Evolutionary conservation across 106 monocot genomes (phyloP), one percentile per base, ranked within the genome.

Genomic region (Chionographis japonica): DNA sequence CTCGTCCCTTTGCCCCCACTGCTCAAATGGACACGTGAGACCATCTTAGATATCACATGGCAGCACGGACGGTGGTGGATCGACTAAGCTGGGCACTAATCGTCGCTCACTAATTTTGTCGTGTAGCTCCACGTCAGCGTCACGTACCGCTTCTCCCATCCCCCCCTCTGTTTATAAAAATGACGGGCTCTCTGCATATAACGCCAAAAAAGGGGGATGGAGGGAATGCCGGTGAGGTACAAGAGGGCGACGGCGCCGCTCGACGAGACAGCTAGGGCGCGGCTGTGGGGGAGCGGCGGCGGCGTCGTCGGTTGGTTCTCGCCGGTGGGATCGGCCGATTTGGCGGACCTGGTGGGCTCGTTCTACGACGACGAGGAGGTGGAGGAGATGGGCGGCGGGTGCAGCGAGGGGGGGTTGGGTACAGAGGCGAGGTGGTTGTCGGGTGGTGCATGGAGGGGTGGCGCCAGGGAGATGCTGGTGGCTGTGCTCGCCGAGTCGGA

Each of bases 171-270:
- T 46, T 2, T 46, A 46, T 46, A 46, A 46, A 46, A 46, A 0
- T 10, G 9, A 46, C 46, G 8, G 8, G 9, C 5, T 6, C 46
- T 10, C 46, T 46, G 9, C 46, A 10, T 0, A 10, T 4, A 46
- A 46, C 46, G 46, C 46, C 9, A 10, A 27, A 6, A 46, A 2
- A 46, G 46, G 37, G 4, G 8, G 12, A 36, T 36, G 56, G 56
- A 56, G 35, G n/a, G 8, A 49, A 38, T 11, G 61, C 36, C 40
- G 60, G 12, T 19, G 20, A 40, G 60, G 59, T 63, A 67, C 58
- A 82, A 68, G 79, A 72, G 72, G 60, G 75, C 68, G 11, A 80
- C 69, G 77, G 80, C 77, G 58, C 59, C 76, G 65, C 56, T 84
- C 35, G 59, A 77, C 65, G 63, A 67, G 67, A 68, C 58, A 42